A percentile compares a stretch with the other conserved stretches of the same genome.
phyloP scores from a whole-genome alignment of 2,329 filamentous ascomycete species.

The Diaporthe sp. region DNA sequence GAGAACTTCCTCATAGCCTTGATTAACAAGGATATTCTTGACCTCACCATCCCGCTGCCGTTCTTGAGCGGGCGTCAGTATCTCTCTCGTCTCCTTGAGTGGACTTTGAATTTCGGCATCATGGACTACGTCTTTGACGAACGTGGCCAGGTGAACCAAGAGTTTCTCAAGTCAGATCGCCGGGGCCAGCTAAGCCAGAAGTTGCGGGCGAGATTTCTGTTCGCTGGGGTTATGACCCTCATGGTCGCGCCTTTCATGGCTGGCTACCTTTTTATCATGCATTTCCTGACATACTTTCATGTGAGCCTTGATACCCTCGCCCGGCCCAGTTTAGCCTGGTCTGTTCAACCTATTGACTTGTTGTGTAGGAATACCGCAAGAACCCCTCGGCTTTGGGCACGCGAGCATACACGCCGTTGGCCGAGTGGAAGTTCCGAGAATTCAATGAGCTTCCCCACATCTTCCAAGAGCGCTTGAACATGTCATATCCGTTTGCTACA shows the following conservation, averaged over 20 bases:
- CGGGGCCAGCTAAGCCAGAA: conserved; percentile 84
- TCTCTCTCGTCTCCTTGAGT: conserved; percentile 91
- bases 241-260: conserved; percentile 89
- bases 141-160: conserved; percentile 85
- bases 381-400: conserved; percentile 90
- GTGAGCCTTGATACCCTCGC: conserved; percentile 59
- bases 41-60: conserved; percentile 88
- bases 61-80: conserved; percentile 84
- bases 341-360: conserved; percentile 3
- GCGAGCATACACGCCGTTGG: conserved; percentile 90
- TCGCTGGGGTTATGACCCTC: conserved; percentile 88
- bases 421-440: conserved; percentile 98
- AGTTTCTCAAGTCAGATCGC: conserved; percentile 88
- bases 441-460: conserved; percentile 97
- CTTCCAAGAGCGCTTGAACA: conserved; percentile 89
- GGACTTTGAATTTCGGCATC: conserved; percentile 91
- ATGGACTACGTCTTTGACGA: conserved; percentile 96
- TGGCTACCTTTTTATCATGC: conserved; percentile 87
- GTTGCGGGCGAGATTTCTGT: conserved; percentile 82
- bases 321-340: not conserved
- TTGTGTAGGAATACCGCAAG: conserved; percentile 88
- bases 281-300: conserved; percentile 96
- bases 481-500: conserved; percentile 94
- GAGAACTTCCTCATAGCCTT: conserved; percentile 98
- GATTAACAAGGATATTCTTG: conserved; percentile 95